Evolutionary conservation across 2,329 filamentous ascomycete genomes (phyloP).

Genomic region (Venturia asperata): DNA sequence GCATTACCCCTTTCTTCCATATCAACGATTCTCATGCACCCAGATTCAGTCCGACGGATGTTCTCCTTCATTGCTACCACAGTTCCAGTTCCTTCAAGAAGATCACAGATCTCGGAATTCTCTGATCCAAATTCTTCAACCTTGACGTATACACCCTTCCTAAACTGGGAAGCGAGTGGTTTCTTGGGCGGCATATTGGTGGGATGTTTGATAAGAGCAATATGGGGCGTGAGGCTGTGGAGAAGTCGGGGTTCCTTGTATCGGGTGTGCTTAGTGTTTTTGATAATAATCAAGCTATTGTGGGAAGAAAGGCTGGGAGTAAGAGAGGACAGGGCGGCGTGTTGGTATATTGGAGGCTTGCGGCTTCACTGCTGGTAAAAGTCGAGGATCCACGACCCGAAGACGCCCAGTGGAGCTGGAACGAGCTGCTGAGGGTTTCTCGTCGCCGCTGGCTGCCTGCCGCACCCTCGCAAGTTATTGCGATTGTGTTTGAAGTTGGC

Average conservation of each 20-base stretch:
- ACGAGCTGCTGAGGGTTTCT: neutral
- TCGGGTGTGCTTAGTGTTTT: neutral
- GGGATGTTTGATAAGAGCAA: neutral
- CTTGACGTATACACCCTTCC: neutral
- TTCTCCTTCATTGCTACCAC: neutral
- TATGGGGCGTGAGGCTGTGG: conserved; percentile 5
- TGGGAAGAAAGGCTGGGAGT: neutral
- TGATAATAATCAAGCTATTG: neutral
- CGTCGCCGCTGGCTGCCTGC: too few relatives aligned
- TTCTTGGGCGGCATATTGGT: neutral
- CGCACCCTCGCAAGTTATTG: too few relatives aligned
- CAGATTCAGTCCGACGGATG: neutral
- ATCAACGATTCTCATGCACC: neutral
- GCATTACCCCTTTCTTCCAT: neutral
- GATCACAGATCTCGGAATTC: neutral
- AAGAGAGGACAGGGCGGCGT: neutral
- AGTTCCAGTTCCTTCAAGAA: neutral
- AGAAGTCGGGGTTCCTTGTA: neutral
- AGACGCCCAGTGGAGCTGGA: neutral
- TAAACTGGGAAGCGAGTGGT: neutral
- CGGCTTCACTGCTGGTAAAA: neutral
- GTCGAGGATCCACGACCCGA: neutral
- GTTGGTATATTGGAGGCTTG: neutral
- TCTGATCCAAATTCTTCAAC: neutral
- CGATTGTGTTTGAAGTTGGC: too few relatives aligned